These are phyloP conservation scores for Penicillium ochrochloron DNA, from an alignment of 495 filamentous ascomycete species.

Conservation along the genomic window DNA sequence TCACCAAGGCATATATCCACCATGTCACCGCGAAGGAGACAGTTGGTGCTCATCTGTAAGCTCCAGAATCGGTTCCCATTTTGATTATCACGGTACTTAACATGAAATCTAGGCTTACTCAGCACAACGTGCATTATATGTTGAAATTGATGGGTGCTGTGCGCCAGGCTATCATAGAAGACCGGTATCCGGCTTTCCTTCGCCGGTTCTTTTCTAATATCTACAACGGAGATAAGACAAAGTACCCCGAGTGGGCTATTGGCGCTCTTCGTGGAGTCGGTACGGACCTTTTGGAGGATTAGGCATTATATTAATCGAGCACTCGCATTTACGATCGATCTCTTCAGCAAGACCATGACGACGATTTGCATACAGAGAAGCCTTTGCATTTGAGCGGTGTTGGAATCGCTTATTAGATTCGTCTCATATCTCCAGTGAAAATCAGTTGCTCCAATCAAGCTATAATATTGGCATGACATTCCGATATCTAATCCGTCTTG, in stretches of 20 bases:
- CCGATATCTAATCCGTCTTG: constrained; percentile 9
- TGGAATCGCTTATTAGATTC: not conserved
- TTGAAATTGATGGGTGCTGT: constrained; percentile 77
- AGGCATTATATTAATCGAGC: not conserved
- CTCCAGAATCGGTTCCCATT: not conserved
- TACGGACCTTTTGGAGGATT: constrained; percentile 69
- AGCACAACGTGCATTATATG: constrained; percentile 94
- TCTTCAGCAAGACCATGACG: not conserved
- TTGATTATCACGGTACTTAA: not conserved
- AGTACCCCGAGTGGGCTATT: constrained; percentile 83
- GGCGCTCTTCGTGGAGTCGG: constrained; percentile 82
- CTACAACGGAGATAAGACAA: constrained; percentile 67
- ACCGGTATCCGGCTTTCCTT: constrained; percentile 79
- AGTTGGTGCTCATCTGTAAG: constrained; percentile 84
- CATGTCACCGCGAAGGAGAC: constrained; percentile 95
- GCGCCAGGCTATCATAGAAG: constrained; percentile 79
- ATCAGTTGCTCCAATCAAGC: not conserved
- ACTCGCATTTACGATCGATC: not conserved
- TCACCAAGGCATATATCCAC: constrained; percentile 88
- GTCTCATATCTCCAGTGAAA: not conserved
- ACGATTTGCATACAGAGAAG: constrained; percentile 7
- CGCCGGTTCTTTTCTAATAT: constrained; percentile 73
- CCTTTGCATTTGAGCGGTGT: constrained; percentile 11
- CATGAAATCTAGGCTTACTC: constrained; percentile 62
- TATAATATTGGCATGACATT: not conserved